Conservation (phyloP, 805 yeast species). For the Starmerella bombicola region DNA sequence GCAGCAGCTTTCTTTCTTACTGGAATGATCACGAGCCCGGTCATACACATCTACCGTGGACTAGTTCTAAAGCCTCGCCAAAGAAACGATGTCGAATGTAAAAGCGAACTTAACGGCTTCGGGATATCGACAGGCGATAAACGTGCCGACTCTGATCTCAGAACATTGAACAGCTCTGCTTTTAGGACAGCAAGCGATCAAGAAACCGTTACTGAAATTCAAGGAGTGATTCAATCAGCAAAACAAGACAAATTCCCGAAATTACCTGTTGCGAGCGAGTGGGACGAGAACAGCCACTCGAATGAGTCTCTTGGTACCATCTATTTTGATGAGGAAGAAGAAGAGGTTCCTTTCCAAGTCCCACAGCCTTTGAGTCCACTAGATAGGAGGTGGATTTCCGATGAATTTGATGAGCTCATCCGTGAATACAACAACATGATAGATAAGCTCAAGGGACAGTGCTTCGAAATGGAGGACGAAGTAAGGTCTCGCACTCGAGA, state of each 20-base stretch:
- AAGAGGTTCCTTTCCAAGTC: slow-evolving; percentile 7
- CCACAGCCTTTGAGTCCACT: slow-evolving; percentile 16
- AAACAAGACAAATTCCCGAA: not conserved
- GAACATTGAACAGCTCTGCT: not conserved
- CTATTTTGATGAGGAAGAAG: not conserved
- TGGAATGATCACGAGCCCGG: slow-evolving; percentile 17
- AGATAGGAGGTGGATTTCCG: slow-evolving; percentile 27
- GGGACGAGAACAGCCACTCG: not conserved
- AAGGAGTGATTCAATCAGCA: not conserved
- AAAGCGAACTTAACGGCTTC: not conserved
- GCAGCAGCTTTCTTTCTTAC: slow-evolving; percentile 16
- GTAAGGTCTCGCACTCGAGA: slow-evolving; percentile 78
- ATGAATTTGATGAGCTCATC: slow-evolving; percentile 78
- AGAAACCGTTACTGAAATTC: not conserved
- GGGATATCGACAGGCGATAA: not conserved
- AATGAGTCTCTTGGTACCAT: too few species aligned
- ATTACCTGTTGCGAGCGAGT: not conserved
- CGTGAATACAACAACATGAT: slow-evolving; percentile 88
- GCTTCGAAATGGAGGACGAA: slow-evolving; percentile 73
- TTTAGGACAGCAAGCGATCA: not conserved
- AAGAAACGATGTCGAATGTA: not conserved
- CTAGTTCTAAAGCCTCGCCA: slow-evolving; percentile 13
- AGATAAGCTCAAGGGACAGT: slow-evolving; percentile 72
- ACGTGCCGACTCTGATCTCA: not conserved
- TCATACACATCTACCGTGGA: slow-evolving; percentile 18